Base-by-base conservation (phyloP, 768 basidiomycete genomes). In the Pleurotus salmoneostramineus region DNA sequence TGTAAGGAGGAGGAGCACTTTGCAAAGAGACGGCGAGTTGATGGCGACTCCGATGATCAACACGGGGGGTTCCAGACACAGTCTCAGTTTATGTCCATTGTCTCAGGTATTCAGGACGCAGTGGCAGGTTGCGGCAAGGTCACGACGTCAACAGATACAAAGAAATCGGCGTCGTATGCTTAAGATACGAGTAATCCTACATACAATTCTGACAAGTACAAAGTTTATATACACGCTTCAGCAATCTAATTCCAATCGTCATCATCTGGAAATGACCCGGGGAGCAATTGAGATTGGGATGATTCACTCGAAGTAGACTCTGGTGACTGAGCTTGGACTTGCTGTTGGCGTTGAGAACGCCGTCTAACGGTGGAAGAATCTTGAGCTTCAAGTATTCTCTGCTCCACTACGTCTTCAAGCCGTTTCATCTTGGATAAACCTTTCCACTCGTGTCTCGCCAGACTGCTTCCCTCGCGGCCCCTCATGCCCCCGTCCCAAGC, bases 371-470 rank as follows among this genome's bases (percentile, higher is more conserved):
- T 27, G 21, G 50, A 50, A n/a, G 33, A 42, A 10, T 68, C 67
- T 34, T 51, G 48, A 15, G 61, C 62, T 33, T 72, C 67, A 61
- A 65, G 49, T 58, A 62, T 60, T 48, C 65, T 55, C 43, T 83
- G 88, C 71, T 89, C 88, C 3, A 82, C 78, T 79, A 84, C 88
- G 65, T 95, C 92, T 64, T 93, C 88, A 48, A 97, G 66, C 4
- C 72, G 73, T 40, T 83, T 77, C 74, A 84, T 82, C 71, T 93
- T 95, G 1, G 82, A 81, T 56, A 95, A 73, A 5, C 95, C 95
- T 72, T 95, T 97, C 93, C 95, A 99, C 72, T 98, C 93, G 64
- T 99, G 97, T 63, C 90, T 80, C 4, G 95, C 96, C 21, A 99
- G 83, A 44, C 85, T 80, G 37, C 93, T 94, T 10, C 87, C 85